A percentile compares a stretch with the other conserved stretches of the same genome.
These are phyloP conservation scores for Citropsis articulata DNA, from an alignment of 345 rosid genomes.

Conservation along the genomic window DNA sequence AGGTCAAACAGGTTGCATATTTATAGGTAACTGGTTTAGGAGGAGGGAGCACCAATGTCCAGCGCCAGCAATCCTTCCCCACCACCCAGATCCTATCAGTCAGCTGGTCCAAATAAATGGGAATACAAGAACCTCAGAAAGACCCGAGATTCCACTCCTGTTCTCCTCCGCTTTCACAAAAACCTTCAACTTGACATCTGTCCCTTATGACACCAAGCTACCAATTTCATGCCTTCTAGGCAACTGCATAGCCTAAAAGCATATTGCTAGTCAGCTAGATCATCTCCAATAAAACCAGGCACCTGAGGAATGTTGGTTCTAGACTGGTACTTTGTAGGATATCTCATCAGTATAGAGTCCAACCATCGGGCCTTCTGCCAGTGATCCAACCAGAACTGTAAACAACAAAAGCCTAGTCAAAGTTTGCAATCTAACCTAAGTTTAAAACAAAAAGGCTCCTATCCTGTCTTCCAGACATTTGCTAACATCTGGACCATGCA, in stretches of 20 bases:
- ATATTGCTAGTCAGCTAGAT: neutral
- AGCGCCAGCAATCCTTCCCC: neutral
- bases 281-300: neutral
- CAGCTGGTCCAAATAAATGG: neutral
- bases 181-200: neutral
- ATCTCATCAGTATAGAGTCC: constrained; percentile 4
- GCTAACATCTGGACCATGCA: too few relatives aligned
- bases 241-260: neutral
- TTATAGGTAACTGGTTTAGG: neutral
- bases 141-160: neutral
- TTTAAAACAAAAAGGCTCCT: neutral
- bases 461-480: too few relatives aligned
- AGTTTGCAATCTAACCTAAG: constrained; percentile 3
- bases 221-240: neutral
- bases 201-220: neutral
- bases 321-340: neutral
- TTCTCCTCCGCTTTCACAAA: neutral
- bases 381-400: neutral
- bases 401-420: neutral
- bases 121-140: neutral
- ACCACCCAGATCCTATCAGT: neutral
- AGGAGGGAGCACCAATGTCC: neutral
- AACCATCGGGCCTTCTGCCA: neutral
- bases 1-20: neutral
- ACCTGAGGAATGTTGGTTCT: neutral